Base-by-base conservation (phyloP, 345 rosid species). In the Lagerstroemia speciosa region DNA sequence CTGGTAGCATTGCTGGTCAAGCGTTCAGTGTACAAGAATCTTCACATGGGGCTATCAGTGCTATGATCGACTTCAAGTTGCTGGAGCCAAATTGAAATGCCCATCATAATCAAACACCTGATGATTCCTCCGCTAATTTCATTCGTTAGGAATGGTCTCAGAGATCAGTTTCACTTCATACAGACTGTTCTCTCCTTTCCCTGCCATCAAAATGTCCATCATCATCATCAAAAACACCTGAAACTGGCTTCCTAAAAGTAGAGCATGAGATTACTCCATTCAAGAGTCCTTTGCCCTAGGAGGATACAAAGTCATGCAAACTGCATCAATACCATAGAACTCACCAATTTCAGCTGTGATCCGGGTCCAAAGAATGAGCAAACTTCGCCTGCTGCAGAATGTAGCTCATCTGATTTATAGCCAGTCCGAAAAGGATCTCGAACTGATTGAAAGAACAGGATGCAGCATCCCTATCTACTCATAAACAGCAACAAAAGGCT, bases 331-430 rank as follows among this genome's bases (percentile, higher is more conserved):
- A 24, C 15, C 2, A 16, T 19, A 19, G 16, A 67, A 74, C 94
- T 84, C 71, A 93, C 98, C 87, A 2, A 89, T 77, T 86, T 86
- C 97, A 73, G 96, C 93, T 31, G 87, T 77, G 77, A 93, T 83
- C 71, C 77, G 17, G 97, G 96, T 76, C 96, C 98, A 75, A 93
- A 93, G 81, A 93, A 91, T 29, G 97, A 71, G 97, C 52, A 66
- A 93, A 91, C 82, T 93, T 93, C 20, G 83, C 96, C 97, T 93
- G 66, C 74, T 69, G 72, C 32, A 57, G 36, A 67, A 11, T 27
- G 20, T 27, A 2, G 60, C 34, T 34, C 14, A 52, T n/a, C 33
- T 33, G 62, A 20, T 36, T 67, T 43, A 17, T 22, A 4, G 53
- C 65, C 38, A 31, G 20, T 63, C 17, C 8, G 41, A 32, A 63